Conservation (phyloP, 176 grass and related monocot genomes). For the Carex parvula region DNA sequence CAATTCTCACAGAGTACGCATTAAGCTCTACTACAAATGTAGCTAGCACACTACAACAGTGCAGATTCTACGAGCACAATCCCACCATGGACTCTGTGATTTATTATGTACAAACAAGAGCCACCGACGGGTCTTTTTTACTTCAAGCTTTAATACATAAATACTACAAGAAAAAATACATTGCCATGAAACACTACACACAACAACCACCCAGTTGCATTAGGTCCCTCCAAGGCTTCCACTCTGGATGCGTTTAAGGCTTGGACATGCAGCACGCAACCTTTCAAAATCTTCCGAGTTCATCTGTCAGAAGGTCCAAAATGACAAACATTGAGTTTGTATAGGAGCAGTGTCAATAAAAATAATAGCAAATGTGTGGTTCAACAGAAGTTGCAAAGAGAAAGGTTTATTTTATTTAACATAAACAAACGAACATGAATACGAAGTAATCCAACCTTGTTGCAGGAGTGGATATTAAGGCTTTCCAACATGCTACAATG, state of each 20-base stretch:
- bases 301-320: constrained; percentile 39
- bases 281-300: constrained; percentile 52
- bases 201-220: constrained; percentile 6
- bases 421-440: background rate
- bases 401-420: background rate
- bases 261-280: constrained; percentile 54
- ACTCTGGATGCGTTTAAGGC: constrained; percentile 69
- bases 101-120: constrained; percentile 23
- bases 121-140: constrained; percentile 12
- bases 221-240: constrained; percentile 32
- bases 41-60: constrained; percentile 15
- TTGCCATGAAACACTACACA: background rate
- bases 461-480: constrained; percentile 79
- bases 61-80: background rate
- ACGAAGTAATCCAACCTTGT: constrained; percentile 45
- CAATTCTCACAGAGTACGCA: background rate
- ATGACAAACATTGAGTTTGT: background rate
- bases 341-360: background rate
- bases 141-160: constrained; percentile 23
- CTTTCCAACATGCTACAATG: constrained; percentile 62
- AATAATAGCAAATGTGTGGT: background rate
- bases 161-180: background rate
- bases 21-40: constrained; percentile 14
- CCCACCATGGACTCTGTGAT: constrained; percentile 12
- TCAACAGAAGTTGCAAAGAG: constrained; percentile 8